Conservation (phyloP, 2,329 filamentous ascomycete genomes). For the Ascochyta lentis region DNA sequence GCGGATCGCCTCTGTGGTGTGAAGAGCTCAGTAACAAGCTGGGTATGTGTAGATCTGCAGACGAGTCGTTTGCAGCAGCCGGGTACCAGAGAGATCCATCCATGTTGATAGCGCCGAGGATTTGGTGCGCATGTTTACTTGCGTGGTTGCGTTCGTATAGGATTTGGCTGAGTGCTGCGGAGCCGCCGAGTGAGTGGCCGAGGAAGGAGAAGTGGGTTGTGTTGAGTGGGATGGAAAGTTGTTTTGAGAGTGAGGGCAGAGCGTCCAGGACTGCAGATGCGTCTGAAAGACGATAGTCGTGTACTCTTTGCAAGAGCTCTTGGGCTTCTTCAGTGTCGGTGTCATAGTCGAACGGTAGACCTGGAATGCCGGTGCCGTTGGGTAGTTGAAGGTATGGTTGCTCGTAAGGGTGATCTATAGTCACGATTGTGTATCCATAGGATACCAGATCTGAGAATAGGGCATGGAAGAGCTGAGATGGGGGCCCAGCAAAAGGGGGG, state of each 20-base stretch:
- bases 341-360: slow-evolving; percentile 6
- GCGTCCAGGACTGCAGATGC: slow-evolving; percentile 16
- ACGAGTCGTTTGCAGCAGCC: not conserved
- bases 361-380: slow-evolving; percentile 14
- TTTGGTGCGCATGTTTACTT: not conserved
- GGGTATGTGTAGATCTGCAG: not conserved
- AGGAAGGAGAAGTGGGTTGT: slow-evolving; percentile 21
- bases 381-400: slow-evolving; percentile 25
- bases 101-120: slow-evolving; percentile 1
- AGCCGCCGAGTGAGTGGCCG: slow-evolving; percentile 27
- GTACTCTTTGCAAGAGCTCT: not conserved
- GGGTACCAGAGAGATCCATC: slow-evolving; percentile 1
- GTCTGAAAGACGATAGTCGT: slow-evolving; percentile 16
- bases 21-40: not conserved
- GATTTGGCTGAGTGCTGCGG: slow-evolving; percentile 16
- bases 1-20: slow-evolving; percentile 11
- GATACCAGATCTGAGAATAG: slow-evolving; percentile 21
- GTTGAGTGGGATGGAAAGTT: slow-evolving; percentile 14
- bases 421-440: slow-evolving; percentile 21
- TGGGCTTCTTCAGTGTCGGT: not conserved
- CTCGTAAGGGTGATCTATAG: slow-evolving; percentile 27
- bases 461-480: slow-evolving; percentile 13
- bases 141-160: slow-evolving; percentile 12
- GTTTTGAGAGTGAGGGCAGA: not conserved
- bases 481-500: slow-evolving; percentile 18